Percentiles rank a stretch among this genome's conserved stretches.
Conservation (phyloP, 768 basidiomycete species). For the Steccherinum ochraceum region DNA sequence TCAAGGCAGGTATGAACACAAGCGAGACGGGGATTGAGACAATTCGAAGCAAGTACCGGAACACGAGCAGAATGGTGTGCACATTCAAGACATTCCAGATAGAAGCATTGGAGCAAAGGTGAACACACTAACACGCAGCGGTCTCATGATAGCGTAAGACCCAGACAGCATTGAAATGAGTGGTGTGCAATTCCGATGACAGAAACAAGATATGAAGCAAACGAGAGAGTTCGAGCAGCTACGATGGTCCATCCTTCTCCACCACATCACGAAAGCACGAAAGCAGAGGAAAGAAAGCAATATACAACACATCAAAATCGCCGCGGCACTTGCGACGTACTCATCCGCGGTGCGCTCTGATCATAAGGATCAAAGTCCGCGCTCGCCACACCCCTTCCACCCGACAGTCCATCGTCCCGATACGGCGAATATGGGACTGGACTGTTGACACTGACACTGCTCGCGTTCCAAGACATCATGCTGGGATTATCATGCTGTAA, state of each 20-base stretch:
- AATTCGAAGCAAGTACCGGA: too few species aligned
- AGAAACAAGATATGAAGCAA: too few species aligned
- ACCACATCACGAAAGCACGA: background rate
- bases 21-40: too few species aligned
- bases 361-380: slow-evolving; percentile 33
- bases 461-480: slow-evolving; percentile 49
- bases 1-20: too few species aligned
- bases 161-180: too few species aligned
- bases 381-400: slow-evolving; percentile 12
- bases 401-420: slow-evolving; percentile 25
- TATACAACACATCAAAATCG: background rate
- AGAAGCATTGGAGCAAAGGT: too few species aligned
- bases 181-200: too few species aligned
- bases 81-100: too few species aligned
- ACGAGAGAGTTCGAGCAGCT: background rate
- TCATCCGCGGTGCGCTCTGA: slow-evolving; percentile 22
- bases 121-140: too few species aligned
- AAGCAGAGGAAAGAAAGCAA: background rate
- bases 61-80: too few species aligned
- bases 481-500: slow-evolving; percentile 56
- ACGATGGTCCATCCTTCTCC: background rate
- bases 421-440: slow-evolving; percentile 18
- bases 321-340: slow-evolving; percentile 7
- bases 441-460: slow-evolving; percentile 38
- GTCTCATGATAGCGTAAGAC: too few species aligned